phyloP scores from a whole-genome alignment of 1,284 basidiomycete genomes.

The Fomitopsis pinicola region DNA sequence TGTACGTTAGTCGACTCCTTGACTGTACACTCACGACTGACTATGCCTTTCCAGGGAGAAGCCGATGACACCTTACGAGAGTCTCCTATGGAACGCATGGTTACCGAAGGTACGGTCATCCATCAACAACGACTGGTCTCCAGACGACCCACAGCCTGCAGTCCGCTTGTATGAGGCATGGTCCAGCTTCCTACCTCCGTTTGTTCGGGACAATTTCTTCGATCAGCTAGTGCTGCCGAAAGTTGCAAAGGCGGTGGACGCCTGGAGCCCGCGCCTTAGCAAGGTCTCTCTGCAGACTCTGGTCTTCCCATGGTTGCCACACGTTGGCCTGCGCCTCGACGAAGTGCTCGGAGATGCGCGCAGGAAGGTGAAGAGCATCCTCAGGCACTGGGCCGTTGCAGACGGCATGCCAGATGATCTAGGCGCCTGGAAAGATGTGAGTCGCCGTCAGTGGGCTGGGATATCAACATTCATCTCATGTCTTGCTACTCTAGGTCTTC shows the following conservation, averaged over 20 bases:
- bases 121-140: constrained; percentile 92
- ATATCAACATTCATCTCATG: background rate
- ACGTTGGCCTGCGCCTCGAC: constrained; percentile 77
- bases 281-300: constrained; percentile 69
- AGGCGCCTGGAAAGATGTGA: constrained; percentile 75
- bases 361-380: constrained; percentile 75
- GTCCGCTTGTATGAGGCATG: constrained; percentile 87
- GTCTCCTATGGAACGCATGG: constrained; percentile 92
- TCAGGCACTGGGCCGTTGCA: constrained; percentile 76
- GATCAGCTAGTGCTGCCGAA: constrained; percentile 96
- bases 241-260: constrained; percentile 76
- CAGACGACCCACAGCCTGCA: constrained; percentile 68
- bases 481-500: constrained; percentile 51
- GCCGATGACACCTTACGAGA: constrained; percentile 94
- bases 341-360: constrained; percentile 82
- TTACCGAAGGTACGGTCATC: constrained; percentile 88
- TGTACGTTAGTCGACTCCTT: constrained; percentile 28
- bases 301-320: constrained; percentile 95
- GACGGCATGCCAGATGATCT: constrained; percentile 78
- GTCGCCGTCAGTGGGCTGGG: constrained; percentile 22
- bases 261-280: constrained; percentile 71
- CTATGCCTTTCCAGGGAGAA: constrained; percentile 36
- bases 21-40: constrained; percentile 5
- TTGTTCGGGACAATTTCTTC: constrained; percentile 92
- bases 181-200: constrained; percentile 82